These are phyloP conservation scores for Pochonia chlamydosporia DNA, from an alignment of 2,329 filamentous ascomycete species.

Conservation along the genomic window DNA sequence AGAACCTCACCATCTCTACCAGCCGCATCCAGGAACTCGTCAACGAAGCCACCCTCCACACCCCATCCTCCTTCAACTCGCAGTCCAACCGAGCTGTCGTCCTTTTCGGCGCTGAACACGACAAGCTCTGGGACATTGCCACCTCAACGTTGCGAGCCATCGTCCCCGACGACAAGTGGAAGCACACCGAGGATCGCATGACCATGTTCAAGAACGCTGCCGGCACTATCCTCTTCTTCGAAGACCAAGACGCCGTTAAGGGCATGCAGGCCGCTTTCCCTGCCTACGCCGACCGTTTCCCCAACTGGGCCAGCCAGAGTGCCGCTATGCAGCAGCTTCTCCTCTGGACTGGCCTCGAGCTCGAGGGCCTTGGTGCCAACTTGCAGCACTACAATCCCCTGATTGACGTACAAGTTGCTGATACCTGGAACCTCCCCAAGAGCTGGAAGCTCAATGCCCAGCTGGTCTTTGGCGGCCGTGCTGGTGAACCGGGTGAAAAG, in stretches of 20 bases:
- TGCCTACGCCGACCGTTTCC: conserved; percentile 74
- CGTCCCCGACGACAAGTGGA: conserved; percentile 59
- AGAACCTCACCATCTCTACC: conserved; percentile 47
- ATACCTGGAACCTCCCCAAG: conserved; percentile 62
- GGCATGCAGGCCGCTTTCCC: conserved; percentile 63
- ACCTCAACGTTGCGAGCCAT: conserved; percentile 44
- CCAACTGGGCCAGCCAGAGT: conserved; percentile 68
- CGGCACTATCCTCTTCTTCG: conserved; percentile 84
- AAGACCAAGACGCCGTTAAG: conserved; percentile 64
- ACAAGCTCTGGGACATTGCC: conserved; percentile 78
- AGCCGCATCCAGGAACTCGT: conserved; percentile 60
- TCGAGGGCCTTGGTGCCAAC: conserved; percentile 80
- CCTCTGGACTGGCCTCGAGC: conserved; percentile 76
- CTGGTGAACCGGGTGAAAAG: conserved; percentile 56
- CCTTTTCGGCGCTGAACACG: conserved; percentile 75
- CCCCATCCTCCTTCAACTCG: conserved; percentile 82
- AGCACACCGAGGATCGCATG: conserved; percentile 40
- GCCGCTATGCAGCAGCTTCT: conserved; percentile 73
- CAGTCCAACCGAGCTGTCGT: conserved; percentile 76
- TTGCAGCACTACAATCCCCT: conserved; percentile 92
- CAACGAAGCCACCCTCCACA: conserved; percentile 57
- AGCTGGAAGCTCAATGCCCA: conserved; percentile 77
- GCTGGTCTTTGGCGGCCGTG: conserved; percentile 72
- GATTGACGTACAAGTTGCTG: conserved; percentile 65
- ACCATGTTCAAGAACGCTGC: conserved; percentile 63